Base-by-base conservation (phyloP, 768 basidiomycete species). In the Hydnomerulius pinastri region DNA sequence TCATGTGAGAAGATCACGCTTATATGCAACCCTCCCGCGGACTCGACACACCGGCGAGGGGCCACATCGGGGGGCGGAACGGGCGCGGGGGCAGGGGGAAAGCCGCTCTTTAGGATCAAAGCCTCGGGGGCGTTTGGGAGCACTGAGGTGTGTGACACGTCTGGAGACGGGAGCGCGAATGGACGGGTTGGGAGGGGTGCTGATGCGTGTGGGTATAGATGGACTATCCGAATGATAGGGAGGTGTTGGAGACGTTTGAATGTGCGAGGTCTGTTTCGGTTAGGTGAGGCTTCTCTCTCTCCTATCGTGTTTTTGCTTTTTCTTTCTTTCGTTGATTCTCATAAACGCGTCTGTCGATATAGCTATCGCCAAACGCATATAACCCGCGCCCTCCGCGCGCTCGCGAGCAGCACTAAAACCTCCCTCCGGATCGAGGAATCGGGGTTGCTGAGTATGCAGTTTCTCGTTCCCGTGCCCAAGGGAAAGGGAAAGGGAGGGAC, bases 151-250 rank as follows among this genome's bases (percentile, higher is more conserved):
- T 15, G 69, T 55, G 30, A 12, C 9, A n/a, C n/a, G n/a, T n/a
- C n/a, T n/a, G n/a, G n/a, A n/a, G n/a, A n/a, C n/a, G n/a, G n/a
- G n/a, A n/a, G n/a, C n/a, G n/a, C n/a, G n/a, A n/a, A n/a, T n/a
- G n/a, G n/a, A n/a, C n/a, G n/a, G n/a, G n/a, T n/a, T n/a, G n/a
- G n/a, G n/a, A n/a, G 93, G 4, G 87, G 80, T 54, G 90, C 90
- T 1, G 90, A 96, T 76, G 92, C 90, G 39, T 15, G 69, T 55
- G 30, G 12, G 7, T 32, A 13, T 25, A 95, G 92, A 91, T 98
- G 85, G 95, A 99, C 70, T 98, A 95, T 55, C 93, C 93, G 3
- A 93, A 91, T 59, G 93, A 96, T 61, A 78, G 80, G 41, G 93
- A 97, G 43, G 90, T 98, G 0, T 77, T 98, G 25, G 93, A 97